Conservation (phyloP, 2,329 filamentous ascomycete genomes). For the Aspergillus hortae region DNA sequence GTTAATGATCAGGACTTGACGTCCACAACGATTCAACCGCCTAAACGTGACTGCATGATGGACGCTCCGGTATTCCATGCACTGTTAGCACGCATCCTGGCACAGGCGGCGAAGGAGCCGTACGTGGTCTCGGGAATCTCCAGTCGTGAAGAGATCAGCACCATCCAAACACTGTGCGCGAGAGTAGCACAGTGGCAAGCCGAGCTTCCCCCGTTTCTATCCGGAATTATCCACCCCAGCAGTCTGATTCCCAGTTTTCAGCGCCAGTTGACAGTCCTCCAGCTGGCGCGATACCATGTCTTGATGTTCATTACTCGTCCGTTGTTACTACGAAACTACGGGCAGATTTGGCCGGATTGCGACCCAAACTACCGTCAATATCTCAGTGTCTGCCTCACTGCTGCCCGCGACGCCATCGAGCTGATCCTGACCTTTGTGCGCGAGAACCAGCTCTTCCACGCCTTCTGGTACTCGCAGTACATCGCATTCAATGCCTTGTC, state of each 20-base stretch:
- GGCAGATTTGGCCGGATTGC: slow-evolving; percentile 15
- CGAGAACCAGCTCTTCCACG: slow-evolving; percentile 18
- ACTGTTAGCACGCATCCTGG: slow-evolving; percentile 15
- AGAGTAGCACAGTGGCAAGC: slow-evolving; percentile 14
- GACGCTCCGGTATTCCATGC: slow-evolving; percentile 21
- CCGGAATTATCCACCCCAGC: slow-evolving; percentile 17
- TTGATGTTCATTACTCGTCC: slow-evolving; percentile 20
- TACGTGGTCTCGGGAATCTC: slow-evolving; percentile 16
- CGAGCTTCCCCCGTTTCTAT: slow-evolving; percentile 14
- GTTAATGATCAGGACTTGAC: slow-evolving; percentile 18
- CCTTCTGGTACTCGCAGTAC: slow-evolving; percentile 25
- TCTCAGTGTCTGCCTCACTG: slow-evolving; percentile 14
- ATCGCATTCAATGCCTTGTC: slow-evolving; percentile 23
- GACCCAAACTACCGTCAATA: slow-evolving; percentile 8
- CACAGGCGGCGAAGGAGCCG: slow-evolving; percentile 16
- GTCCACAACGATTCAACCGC: neutral
- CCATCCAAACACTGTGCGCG: slow-evolving; percentile 7
- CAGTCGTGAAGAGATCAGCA: slow-evolving; percentile 9
- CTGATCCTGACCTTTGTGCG: slow-evolving; percentile 17
- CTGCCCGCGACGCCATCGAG: slow-evolving; percentile 17
- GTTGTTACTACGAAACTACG: slow-evolving; percentile 18
- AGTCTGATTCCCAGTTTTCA: slow-evolving; percentile 18
- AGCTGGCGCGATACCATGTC: slow-evolving; percentile 18
- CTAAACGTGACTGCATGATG: slow-evolving; percentile 20
- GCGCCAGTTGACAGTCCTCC: slow-evolving; percentile 19